Base-by-base conservation (phyloP, 768 basidiomycete species). In the Megacollybia marginata region DNA sequence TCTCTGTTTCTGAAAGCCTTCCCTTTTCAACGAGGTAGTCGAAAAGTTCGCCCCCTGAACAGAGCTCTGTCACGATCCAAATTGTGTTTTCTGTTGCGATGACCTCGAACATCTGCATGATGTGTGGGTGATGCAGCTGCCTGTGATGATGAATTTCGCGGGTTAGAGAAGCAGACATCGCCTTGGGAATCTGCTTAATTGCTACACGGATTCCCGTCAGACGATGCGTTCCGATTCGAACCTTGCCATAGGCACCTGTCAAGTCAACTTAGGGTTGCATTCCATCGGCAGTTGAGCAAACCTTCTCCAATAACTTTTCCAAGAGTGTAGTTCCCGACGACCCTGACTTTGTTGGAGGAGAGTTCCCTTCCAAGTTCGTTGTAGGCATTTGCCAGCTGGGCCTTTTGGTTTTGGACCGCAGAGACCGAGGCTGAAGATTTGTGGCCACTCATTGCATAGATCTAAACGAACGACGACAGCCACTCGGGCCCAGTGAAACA, bases 141-240 rank as follows among this genome's bases (percentile, higher is more conserved):
- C 95, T 88, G 69, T 99, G 95, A 60, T 99, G 96, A 62, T 99
- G 95, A 49, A 99, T 96, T 70, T 99, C 95, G 55, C 95, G 82
- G 23, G 96, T 99, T 36, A 99, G 77, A 15, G 88, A 79, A 6
- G 93, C 79, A 32, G 94, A 91, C 75, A 92, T 81, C 50, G 84
- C 80, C 67, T 98, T 98, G 34, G 95, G 92, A 55, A 97, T 95
- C 67, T 97, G 94, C 70, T 99, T 99, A 71, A 99, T 86, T 49
- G 95, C 95, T 57, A 95, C 94, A 47, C 92, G 82, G 42, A 85
- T 85, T 7, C 87, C 88, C 2, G 94, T 93, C 44, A 97, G 74
- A 51, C 94, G 87, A 65, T 99, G 93, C 1, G 88, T 92, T 48
- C 93, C 96, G 63, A 99, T 74, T 47, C 93, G 83, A 31, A 98